Evolutionary conservation across 768 basidiomycete species (phyloP).

Genomic region (Leccinum imitatum): DNA sequence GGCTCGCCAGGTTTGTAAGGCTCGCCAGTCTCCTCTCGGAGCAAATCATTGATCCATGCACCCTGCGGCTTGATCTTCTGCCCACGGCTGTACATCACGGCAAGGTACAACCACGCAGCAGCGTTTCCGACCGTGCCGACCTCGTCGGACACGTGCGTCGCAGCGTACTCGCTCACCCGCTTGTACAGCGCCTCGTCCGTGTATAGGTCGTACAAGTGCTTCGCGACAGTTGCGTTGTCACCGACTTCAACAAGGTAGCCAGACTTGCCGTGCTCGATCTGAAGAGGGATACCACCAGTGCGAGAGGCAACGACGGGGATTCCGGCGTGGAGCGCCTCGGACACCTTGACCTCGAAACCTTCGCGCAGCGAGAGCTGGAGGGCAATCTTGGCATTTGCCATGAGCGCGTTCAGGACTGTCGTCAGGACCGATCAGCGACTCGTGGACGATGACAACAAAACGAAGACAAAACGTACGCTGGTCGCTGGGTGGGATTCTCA

Average conservation of each 20-base stretch:
- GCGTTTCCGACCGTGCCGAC: conserved; percentile 84
- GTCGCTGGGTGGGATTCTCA: conserved; percentile 80
- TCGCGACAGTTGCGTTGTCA: conserved; percentile 73
- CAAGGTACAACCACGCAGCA: conserved; percentile 63
- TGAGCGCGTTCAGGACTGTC: conserved; percentile 79
- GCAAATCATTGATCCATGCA: conserved; percentile 81
- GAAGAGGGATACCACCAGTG: conserved; percentile 94
- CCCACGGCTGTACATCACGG: conserved; percentile 77
- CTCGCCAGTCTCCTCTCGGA: conserved; percentile 74
- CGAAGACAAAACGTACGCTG: conserved; percentile 53
- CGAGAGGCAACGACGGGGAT: conserved; percentile 81
- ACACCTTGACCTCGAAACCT: conserved; percentile 97
- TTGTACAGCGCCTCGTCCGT: conserved; percentile 69
- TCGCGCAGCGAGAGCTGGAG: conserved; percentile 91
- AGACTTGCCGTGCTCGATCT: conserved; percentile 83
- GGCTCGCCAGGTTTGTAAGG: conserved; percentile 67
- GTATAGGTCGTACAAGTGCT: conserved; percentile 73
- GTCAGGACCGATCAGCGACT: conserved; percentile 9
- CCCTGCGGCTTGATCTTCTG: conserved; percentile 78
- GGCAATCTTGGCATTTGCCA: conserved; percentile 87
- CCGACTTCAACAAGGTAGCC: conserved; percentile 81
- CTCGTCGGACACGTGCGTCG: conserved; percentile 79
- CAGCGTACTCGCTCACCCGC: conserved; percentile 64
- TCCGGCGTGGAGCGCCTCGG: conserved; percentile 89
- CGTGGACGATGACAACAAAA: neutral